These are phyloP conservation scores for Crassisporium funariophilum DNA, from an alignment of 768 basidiomycete species.

Conservation along the genomic window DNA sequence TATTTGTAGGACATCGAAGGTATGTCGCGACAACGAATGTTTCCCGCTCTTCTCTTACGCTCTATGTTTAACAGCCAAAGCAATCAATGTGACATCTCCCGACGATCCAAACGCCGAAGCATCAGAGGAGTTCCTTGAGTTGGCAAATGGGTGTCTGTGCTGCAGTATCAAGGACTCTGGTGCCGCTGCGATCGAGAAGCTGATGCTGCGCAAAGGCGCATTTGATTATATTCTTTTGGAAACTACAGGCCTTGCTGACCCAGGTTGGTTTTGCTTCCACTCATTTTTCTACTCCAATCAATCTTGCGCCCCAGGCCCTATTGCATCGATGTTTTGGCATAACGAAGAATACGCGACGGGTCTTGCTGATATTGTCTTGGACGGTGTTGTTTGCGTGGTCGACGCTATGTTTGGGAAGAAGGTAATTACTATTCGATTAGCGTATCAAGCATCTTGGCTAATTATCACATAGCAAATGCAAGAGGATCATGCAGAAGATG, in stretches of 20 bases:
- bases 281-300: background rate
- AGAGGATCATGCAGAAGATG: constrained; percentile 66
- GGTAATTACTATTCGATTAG: constrained; percentile 21
- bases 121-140: constrained; percentile 86
- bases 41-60: constrained; percentile 3
- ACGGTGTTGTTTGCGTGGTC: constrained; percentile 92
- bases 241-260: constrained; percentile 95
- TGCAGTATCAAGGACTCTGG: constrained; percentile 97
- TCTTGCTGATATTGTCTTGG: constrained; percentile 72
- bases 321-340: constrained; percentile 85
- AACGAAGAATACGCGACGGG: constrained; percentile 80
- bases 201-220: constrained; percentile 82
- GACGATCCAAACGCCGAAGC: constrained; percentile 63
- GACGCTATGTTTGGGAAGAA: constrained; percentile 80
- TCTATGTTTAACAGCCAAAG: constrained; percentile 57
- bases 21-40: constrained; percentile 31
- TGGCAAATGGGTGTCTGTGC: constrained; percentile 97
- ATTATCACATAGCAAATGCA: constrained; percentile 72
- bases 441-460: constrained; percentile 3
- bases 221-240: constrained; percentile 97
- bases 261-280: constrained; percentile 50
- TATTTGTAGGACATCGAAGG: constrained; percentile 86
- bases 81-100: constrained; percentile 77
- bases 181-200: constrained; percentile 88
- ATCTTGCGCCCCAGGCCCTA: constrained; percentile 56